These are phyloP conservation scores for Glycine soja DNA, from an alignment of 306 rosid genomes.

Conservation along the genomic window DNA sequence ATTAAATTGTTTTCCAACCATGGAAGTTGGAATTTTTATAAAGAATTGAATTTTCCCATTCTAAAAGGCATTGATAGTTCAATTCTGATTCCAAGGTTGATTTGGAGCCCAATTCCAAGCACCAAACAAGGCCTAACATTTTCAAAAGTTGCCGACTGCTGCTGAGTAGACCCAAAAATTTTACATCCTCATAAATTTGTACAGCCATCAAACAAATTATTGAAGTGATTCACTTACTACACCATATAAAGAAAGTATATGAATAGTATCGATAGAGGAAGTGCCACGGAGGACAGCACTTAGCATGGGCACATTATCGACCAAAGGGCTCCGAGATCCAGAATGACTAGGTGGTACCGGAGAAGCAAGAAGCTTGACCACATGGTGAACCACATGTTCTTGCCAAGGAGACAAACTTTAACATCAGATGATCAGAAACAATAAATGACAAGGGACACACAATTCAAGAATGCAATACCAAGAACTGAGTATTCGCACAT, in stretches of 20 bases:
- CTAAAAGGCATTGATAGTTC: constrained; percentile 8
- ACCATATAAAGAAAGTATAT: constrained; percentile 80
- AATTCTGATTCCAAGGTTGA: constrained; percentile 24
- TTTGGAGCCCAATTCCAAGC: constrained; percentile 8
- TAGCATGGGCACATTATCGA: constrained; percentile 67
- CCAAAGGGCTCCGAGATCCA: constrained; percentile 63
- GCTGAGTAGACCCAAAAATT: constrained; percentile 27
- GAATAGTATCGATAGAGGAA: constrained; percentile 70
- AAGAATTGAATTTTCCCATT: background rate
- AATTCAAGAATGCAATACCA: constrained; percentile 34
- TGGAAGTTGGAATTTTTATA: constrained; percentile 13
- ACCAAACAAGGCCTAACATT: constrained; percentile 8
- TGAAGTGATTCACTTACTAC: constrained; percentile 59
- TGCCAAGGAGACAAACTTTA: constrained; percentile 48
- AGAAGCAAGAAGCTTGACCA: constrained; percentile 76
- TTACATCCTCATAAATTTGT: constrained; percentile 6
- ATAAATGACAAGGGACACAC: constrained; percentile 13
- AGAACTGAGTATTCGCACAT: constrained; percentile 27
- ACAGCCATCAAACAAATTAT: constrained; percentile 22
- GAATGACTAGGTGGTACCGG: constrained; percentile 56
- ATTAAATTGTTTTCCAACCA: constrained; percentile 14
- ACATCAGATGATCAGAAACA: constrained; percentile 33
- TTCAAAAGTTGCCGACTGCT: constrained; percentile 9
- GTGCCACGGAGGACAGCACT: constrained; percentile 68
- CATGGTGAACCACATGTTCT: constrained; percentile 77